Percentiles rank a stretch among this genome's conserved stretches.
These are phyloP conservation scores for Ailanthus altissimus DNA, from an alignment of 345 rosid species.

Conservation along the genomic window DNA sequence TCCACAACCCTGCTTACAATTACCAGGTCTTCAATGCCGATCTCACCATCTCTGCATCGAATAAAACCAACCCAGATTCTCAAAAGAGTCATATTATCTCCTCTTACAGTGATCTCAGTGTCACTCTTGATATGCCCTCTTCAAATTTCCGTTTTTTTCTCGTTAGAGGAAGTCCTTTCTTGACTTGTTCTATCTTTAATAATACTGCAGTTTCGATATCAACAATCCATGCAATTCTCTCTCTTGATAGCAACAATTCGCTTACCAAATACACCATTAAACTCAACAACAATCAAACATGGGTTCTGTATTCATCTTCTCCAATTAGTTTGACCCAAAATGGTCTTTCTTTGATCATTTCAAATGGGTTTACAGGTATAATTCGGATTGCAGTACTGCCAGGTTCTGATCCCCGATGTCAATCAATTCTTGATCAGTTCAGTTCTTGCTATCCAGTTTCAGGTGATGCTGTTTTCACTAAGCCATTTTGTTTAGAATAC, in stretches of 20 bases:
- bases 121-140: slow-evolving; percentile 78
- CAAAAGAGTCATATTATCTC: slow-evolving; percentile 56
- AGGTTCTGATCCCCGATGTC: slow-evolving; percentile 38
- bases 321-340: slow-evolving; percentile 48
- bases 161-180: slow-evolving; percentile 81
- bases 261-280: slow-evolving; percentile 59
- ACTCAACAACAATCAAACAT: slow-evolving; percentile 82
- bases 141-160: slow-evolving; percentile 74
- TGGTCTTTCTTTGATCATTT: slow-evolving; percentile 45
- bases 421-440: slow-evolving; percentile 71
- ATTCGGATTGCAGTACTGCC: slow-evolving; percentile 67
- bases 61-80: slow-evolving; percentile 33
- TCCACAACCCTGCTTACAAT: slow-evolving; percentile 57
- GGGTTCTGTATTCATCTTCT: slow-evolving; percentile 79
- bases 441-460: slow-evolving; percentile 81
- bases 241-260: slow-evolving; percentile 45
- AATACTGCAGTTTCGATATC: slow-evolving; percentile 55
- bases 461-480: slow-evolving; percentile 67
- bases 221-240: slow-evolving; percentile 74
- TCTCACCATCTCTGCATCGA: slow-evolving; percentile 60
- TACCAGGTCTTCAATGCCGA: slow-evolving; percentile 69
- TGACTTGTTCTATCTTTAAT: slow-evolving; percentile 60
- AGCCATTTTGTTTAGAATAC: slow-evolving; percentile 73
- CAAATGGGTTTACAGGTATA: slow-evolving; percentile 58
- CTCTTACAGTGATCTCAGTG: slow-evolving; percentile 67